phyloP scores from a whole-genome alignment of 139 green algal species.

The Chlamydomonas asymmetrica region DNA sequence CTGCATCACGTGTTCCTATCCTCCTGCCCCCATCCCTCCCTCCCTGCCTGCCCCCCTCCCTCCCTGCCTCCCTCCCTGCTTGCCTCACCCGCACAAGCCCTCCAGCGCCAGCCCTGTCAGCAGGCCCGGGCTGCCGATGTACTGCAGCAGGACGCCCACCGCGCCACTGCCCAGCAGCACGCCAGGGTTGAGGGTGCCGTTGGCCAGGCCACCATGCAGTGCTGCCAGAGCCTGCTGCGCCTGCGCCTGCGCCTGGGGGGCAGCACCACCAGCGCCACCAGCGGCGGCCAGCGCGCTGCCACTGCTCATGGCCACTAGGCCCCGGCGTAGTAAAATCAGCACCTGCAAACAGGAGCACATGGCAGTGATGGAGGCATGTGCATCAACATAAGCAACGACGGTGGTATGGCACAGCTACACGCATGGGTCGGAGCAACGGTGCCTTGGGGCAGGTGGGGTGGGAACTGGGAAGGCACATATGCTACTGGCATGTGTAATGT shows the following conservation, averaged over 20 bases:
- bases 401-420: too few relatives aligned
- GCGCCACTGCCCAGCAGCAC: slow-evolving; percentile 6
- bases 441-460: too few relatives aligned
- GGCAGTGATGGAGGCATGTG: too few relatives aligned
- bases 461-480: too few relatives aligned
- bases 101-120: slow-evolving; percentile 8
- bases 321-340: too few relatives aligned
- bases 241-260: not conserved
- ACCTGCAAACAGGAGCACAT: too few relatives aligned
- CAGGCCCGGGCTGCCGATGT: not conserved
- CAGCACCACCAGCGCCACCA: not conserved
- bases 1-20: too few relatives aligned
- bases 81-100: slow-evolving; percentile 18
- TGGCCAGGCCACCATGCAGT: slow-evolving; percentile 7
- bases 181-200: not conserved
- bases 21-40: not conserved
- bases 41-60: not conserved
- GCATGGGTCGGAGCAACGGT: too few relatives aligned
- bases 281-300: too few relatives aligned
- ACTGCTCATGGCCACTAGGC: too few relatives aligned
- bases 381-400: too few relatives aligned
- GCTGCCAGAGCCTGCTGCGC: not conserved
- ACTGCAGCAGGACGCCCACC: slow-evolving; percentile 6
- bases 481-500: too few relatives aligned
- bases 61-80: not conserved